A percentile compares a stretch with the other conserved stretches of the same genome.
These are phyloP conservation scores for Cydonia oblonga DNA, from an alignment of 331 rosid species.

Conservation along the genomic window DNA sequence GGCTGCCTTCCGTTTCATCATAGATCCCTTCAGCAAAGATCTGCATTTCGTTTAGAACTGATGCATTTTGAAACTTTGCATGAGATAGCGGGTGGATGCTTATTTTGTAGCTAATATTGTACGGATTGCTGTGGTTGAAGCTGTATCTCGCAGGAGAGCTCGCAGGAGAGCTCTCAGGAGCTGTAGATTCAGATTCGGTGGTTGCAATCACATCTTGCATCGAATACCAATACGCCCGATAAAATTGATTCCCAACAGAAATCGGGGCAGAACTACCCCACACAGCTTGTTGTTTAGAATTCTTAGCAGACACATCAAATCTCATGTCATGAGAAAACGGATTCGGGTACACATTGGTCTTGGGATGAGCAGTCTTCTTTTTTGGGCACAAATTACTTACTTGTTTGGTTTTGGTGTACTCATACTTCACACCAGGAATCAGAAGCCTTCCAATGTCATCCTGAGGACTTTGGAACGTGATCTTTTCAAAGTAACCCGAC, in stretches of 20 bases:
- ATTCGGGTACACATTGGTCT: constrained; percentile 16
- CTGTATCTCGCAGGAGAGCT: not conserved
- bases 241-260: constrained; percentile 21
- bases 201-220: not conserved
- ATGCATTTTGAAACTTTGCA: not conserved
- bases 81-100: not conserved
- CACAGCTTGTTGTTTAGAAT: not conserved
- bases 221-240: not conserved
- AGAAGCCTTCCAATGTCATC: not conserved
- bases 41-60: not conserved
- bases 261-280: constrained; percentile 32
- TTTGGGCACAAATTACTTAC: constrained; percentile 30
- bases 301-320: constrained; percentile 29
- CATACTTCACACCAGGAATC: constrained; percentile 18
- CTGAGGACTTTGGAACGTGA: constrained; percentile 17
- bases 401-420: constrained; percentile 29
- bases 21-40: constrained; percentile 55
- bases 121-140: not conserved
- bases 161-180: too few species aligned
- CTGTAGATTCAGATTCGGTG: too few species aligned
- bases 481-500: constrained; percentile 27
- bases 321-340: constrained; percentile 35
- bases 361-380: constrained; percentile 4
- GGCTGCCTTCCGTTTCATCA: constrained; percentile 43
- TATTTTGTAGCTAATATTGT: constrained; percentile 36